Evolutionary conservation across 345 rosid species (phyloP).

Genomic region (Eucalyptus dawsonii): DNA sequence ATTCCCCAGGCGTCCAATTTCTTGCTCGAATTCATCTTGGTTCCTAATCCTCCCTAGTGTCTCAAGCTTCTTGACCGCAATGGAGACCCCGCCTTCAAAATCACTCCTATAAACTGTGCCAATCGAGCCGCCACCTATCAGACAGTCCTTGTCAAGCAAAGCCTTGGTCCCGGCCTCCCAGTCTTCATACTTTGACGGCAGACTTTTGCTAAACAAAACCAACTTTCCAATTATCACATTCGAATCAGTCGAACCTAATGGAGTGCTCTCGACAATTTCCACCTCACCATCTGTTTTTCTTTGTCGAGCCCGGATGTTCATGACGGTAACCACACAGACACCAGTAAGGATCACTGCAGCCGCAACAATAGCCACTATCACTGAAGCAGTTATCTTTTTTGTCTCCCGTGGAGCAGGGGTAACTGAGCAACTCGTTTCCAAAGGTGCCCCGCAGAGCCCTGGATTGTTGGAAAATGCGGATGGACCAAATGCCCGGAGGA

Average conservation of each 20-base stretch:
- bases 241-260: conserved; percentile 58
- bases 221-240: conserved; percentile 74
- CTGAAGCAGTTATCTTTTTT: conserved; percentile 57
- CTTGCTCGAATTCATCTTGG: conserved; percentile 93
- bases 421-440: conserved; percentile 31
- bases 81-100: conserved; percentile 82
- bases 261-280: conserved; percentile 60
- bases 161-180: conserved; percentile 95
- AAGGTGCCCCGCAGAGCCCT: conserved; percentile 70
- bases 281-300: conserved; percentile 34
- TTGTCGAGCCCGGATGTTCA: conserved; percentile 68
- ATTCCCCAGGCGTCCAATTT: conserved; percentile 65
- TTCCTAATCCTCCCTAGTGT: conserved; percentile 74
- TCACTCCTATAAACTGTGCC: conserved; percentile 76
- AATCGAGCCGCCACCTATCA: conserved; percentile 79
- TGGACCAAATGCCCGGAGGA: conserved; percentile 46
- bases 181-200: conserved; percentile 92
- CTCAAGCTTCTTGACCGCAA: conserved; percentile 93
- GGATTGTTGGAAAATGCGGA: conserved; percentile 66
- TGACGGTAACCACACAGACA: conserved; percentile 62
- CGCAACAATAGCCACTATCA: conserved; percentile 71
- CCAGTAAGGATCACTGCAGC: conserved; percentile 79
- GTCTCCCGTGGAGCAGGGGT: conserved; percentile 15
- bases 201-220: conserved; percentile 84
- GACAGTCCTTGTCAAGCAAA: conserved; percentile 76